Conservation (phyloP, 805 yeast species). For the Candida qinlingensis region DNA sequence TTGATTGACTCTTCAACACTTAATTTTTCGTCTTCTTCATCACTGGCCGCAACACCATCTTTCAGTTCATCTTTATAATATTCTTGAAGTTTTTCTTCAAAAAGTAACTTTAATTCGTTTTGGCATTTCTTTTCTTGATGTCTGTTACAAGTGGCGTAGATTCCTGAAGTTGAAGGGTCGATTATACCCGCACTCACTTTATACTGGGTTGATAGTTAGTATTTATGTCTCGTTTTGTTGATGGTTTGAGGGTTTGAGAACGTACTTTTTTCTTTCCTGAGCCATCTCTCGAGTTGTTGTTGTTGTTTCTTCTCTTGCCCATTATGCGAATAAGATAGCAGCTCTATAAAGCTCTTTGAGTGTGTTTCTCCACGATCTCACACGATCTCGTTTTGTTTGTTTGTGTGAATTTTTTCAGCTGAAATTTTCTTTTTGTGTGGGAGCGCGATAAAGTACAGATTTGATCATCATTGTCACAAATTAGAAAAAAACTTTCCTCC, state of each 20-base stretch:
- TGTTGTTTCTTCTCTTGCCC: not conserved
- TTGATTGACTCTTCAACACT: constrained; percentile 74
- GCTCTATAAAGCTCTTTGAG: not conserved
- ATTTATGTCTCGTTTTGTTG: not conserved
- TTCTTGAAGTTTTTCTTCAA: constrained; percentile 49
- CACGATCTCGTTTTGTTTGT: not conserved
- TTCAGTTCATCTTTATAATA: constrained; percentile 34
- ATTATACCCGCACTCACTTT: constrained; percentile 45
- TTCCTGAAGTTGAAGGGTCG: constrained; percentile 83
- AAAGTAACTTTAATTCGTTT: constrained; percentile 60
- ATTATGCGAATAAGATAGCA: not conserved
- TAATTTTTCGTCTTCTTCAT: constrained; percentile 34
- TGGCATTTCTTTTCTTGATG: constrained; percentile 73
- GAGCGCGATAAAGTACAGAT: no score
- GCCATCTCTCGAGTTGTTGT: not conserved
- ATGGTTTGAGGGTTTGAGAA: no score
- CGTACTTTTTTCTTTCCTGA: constrained; percentile 1
- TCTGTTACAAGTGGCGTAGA: constrained; percentile 85
- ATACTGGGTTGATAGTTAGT: constrained; percentile 23
- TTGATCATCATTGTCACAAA: no score
- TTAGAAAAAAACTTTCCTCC: no score
- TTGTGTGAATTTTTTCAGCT: not conserved
- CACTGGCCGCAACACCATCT: constrained; percentile 14
- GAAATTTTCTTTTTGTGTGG: not conserved
- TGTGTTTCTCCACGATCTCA: not conserved